Evolutionary conservation across 2,329 filamentous ascomycete genomes (phyloP), one percentile per base, ranked within the genome.

Genomic region (Helminthosporium solani): DNA sequence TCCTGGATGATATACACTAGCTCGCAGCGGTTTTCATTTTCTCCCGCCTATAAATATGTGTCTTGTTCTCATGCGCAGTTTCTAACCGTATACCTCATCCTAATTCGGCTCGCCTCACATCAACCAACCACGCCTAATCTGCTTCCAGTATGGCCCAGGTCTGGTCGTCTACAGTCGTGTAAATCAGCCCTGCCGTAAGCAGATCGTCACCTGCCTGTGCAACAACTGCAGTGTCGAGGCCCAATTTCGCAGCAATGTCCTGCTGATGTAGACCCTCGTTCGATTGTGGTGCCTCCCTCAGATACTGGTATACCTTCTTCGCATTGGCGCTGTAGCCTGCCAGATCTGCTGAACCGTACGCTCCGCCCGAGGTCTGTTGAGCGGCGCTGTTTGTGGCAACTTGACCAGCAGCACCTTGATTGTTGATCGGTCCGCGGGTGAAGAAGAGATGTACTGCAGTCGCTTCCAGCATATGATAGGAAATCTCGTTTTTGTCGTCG

Each of bases 401-500:
- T 44, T 67, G 21, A 30, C 28, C 25, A 11, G 39, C 12, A 35
- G 33, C 33, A 15, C 23, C 37, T 30, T 27, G 9, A 19, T n/a
- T 69, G 45, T 58, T 57, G 2, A 71, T 76, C 3, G 84, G 80
- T 0, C 90, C 91, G 35, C 83, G 81, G 12, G 85, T 88, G 69
- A 90, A 87, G 72, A 86, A 86, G 40, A 99, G 76, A 74, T 99
- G 94, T 40, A 95, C 87, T 47, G 87, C 88, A 5, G 90, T 88
- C 20, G 90, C 86, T 74, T 99, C 92, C 42, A 99, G 83, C 55
- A 96, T 73, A 72, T 97, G 94, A 69, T 90, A 95, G 67, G 86
- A 87, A 68, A 97, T 81, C 78, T 99, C 94, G 75, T 99, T 96
- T 75, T 86, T 86, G 70, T 96, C 88, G 44, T 80, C 76, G 44